Conservation (phyloP, 176 grass and related monocot genomes). For the Aegilops sharonensis region DNA sequence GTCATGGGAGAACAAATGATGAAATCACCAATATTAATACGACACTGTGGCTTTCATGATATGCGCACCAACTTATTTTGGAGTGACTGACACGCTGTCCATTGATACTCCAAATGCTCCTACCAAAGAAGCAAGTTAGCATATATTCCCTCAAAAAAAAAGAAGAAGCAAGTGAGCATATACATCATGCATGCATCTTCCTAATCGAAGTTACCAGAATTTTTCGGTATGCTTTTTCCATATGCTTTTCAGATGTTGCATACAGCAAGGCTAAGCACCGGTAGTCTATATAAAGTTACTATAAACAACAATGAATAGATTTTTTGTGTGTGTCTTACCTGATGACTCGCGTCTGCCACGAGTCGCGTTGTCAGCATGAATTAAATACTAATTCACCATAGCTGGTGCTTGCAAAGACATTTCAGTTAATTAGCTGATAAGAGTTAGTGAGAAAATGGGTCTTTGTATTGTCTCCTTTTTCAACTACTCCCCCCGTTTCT, state of each 20-base stretch:
- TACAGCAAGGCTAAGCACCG: constrained; percentile 20
- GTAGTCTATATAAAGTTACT: no score
- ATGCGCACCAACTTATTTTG: neutral
- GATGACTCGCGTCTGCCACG: neutral
- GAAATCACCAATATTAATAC: neutral
- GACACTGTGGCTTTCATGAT: constrained; percentile 9
- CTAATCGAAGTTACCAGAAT: constrained; percentile 15
- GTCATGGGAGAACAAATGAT: neutral
- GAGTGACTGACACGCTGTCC: neutral
- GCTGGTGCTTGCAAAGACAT: neutral
- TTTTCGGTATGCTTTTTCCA: constrained; percentile 29
- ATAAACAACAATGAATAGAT: neutral
- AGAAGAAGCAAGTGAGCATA: neutral
- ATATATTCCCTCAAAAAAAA: neutral
- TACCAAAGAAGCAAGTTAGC: neutral
- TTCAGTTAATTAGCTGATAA: neutral
- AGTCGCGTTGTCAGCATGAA: neutral
- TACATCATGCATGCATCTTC: neutral
- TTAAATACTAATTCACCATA: neutral
- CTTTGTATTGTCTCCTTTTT: neutral
- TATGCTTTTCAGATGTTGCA: neutral
- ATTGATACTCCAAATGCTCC: neutral
- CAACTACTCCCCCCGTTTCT: no score
- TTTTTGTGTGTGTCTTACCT: neutral
- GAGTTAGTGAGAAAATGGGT: neutral